Conservation (phyloP, 306 rosid genomes). For the Fragaria nilgerrensis region DNA sequence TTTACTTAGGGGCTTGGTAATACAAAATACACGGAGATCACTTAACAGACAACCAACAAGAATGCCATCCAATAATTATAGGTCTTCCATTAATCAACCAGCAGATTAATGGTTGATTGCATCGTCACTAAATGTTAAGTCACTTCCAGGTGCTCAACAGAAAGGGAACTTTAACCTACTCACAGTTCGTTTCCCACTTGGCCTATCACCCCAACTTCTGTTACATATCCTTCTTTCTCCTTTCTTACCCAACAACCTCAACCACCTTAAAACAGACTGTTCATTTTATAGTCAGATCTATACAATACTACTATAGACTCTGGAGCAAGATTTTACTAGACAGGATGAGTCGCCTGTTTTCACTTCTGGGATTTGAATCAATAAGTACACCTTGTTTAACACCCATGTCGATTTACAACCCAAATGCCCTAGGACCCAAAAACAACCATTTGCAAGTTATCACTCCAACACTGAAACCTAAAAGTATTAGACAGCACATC, state of each 20-base stretch:
- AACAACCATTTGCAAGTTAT: background rate
- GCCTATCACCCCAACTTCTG: background rate
- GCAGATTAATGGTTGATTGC: background rate
- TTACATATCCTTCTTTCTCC: background rate
- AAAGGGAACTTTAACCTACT: background rate
- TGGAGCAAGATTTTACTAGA: background rate
- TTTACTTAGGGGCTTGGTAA: background rate
- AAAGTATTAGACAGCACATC: background rate
- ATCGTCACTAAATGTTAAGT: background rate
- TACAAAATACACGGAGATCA: background rate
- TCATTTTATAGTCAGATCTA: background rate
- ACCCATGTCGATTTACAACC: background rate
- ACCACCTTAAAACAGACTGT: background rate
- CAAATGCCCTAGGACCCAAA: background rate
- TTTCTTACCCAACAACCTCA: background rate
- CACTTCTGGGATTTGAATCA: background rate
- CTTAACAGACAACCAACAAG: background rate
- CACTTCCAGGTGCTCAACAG: background rate
- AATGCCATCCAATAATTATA: background rate
- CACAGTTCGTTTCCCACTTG: background rate
- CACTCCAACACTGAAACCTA: background rate
- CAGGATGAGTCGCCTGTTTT: background rate
- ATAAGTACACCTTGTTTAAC: background rate
- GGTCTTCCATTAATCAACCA: background rate
- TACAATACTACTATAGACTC: background rate